These are phyloP conservation scores for Pseudomassariella vexata DNA, from an alignment of 2,329 filamentous ascomycete species.

Conservation along the genomic window DNA sequence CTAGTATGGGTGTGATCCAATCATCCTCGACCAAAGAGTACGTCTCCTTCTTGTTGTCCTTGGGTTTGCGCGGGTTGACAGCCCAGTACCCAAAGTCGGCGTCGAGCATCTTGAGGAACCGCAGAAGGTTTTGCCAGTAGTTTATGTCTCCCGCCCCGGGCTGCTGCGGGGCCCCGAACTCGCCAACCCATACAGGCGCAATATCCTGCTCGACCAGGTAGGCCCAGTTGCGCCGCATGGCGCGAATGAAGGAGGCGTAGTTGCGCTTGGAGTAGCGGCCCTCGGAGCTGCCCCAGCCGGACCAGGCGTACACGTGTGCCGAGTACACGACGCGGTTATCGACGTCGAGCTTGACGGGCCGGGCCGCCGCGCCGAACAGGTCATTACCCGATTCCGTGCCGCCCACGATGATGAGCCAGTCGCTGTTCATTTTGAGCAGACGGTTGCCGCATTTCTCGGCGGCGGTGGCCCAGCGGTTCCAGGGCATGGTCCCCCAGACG, in stretches of 20 bases:
- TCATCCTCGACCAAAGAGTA: conserved; percentile 59
- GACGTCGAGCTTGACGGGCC: conserved; percentile 53
- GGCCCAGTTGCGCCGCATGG: conserved; percentile 62
- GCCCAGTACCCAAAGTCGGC: conserved; percentile 69
- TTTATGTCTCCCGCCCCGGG: conserved; percentile 53
- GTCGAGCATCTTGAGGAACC: conserved; percentile 50
- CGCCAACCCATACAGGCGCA: conserved; percentile 63
- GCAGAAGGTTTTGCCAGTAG: conserved; percentile 61
- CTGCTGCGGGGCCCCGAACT: conserved; percentile 53
- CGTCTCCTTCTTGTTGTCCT: conserved; percentile 48
- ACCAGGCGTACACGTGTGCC: conserved; percentile 65
- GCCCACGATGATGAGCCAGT: conserved; percentile 65
- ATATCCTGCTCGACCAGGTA: conserved; percentile 52
- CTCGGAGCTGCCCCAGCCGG: conserved; percentile 58
- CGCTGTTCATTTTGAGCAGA: conserved; percentile 50
- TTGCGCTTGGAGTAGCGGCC: conserved; percentile 55
- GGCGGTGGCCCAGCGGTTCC: conserved; percentile 58
- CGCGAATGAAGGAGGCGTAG: conserved; percentile 55
- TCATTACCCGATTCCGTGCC: conserved; percentile 64
- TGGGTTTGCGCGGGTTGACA: conserved; percentile 60
- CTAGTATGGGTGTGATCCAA: conserved; percentile 57
- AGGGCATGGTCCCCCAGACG: conserved; percentile 63
- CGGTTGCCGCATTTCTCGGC: conserved; percentile 59
- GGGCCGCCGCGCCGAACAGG: conserved; percentile 45
- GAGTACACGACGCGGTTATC: conserved; percentile 58